phyloP scores from a whole-genome alignment of 2,329 filamentous ascomycete genomes.

The Colletotrichum coccodes region DNA sequence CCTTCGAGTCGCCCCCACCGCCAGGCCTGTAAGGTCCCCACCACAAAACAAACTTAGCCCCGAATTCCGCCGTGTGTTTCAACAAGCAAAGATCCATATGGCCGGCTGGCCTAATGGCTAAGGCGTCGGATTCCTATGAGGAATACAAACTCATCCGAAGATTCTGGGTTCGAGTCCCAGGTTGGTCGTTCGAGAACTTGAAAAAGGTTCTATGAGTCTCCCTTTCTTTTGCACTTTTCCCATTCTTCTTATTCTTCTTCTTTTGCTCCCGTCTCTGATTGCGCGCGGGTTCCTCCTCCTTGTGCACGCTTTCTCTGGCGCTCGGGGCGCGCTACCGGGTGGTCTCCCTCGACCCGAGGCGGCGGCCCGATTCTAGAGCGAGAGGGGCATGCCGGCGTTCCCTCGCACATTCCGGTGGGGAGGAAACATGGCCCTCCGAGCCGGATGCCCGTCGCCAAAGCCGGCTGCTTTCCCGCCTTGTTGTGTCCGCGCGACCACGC shows the following conservation, averaged over 20 bases:
- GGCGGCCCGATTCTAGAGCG: too few species aligned
- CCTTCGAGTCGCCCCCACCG: too few species aligned
- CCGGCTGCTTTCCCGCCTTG: too few species aligned
- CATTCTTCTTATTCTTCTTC: not conserved
- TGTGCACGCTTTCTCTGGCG: too few species aligned
- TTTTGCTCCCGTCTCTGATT: not conserved
- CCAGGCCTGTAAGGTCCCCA: too few species aligned
- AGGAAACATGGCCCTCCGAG: too few species aligned
- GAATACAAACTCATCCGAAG: slow-evolving; percentile 28
- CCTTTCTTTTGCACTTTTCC: not conserved
- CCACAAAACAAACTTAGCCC: not conserved
- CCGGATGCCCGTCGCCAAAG: too few species aligned
- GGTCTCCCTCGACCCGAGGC: too few species aligned
- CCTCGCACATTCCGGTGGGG: too few species aligned
- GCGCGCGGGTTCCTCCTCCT: not conserved
- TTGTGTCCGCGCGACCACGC: too few species aligned
- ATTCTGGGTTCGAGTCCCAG: slow-evolving; percentile 34
- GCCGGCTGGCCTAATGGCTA: slow-evolving; percentile 34
- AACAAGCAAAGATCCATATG: slow-evolving; percentile 11
- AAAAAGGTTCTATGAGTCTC: slow-evolving; percentile 1
- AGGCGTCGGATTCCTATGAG: slow-evolving; percentile 32
- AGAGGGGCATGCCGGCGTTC: too few species aligned
- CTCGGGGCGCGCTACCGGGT: too few species aligned
- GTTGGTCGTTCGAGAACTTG: slow-evolving; percentile 26
- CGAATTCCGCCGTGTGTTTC: not conserved